Evolutionary conservation across 768 basidiomycete genomes (phyloP), one percentile per base, ranked within the genome.

Genomic region (Suillus fuscotomentosus): DNA sequence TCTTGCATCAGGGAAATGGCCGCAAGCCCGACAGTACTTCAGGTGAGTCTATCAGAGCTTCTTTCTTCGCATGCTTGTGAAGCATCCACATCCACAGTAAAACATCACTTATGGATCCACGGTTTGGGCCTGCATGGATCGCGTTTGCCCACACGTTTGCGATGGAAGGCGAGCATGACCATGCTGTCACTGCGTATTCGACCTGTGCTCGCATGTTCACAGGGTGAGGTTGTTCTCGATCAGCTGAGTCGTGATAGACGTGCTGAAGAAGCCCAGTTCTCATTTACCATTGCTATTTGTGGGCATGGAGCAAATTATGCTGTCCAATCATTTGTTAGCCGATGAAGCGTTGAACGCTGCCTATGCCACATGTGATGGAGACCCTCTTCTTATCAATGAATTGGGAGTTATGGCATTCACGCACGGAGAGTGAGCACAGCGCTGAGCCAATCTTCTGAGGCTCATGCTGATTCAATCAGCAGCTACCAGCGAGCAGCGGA

Each of bases 131-230:
- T 11, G 94, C 97, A 0, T 99, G 97, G 97, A 87, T 98, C 60
- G 94, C 95, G 3, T 99, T 99, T 73, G 97, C 92, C 11, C 97
- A 99, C 76, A 95, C 95, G 0, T 99, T 97, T 79, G 94, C 97
- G 2, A 81, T 93, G 68, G 97, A 99, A 75, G 96, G 96, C 17
- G 97, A 99, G 75, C 97, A 99, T 79, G 97, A 99, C 70, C 96
- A 98, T 71, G 97, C 97, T 3, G 94, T 99, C 53, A 98, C 95
- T 0, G 97, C 97, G 2, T 99, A 99, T 76, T 98, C 97, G 27
- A 99, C 97, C 0, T 95, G 94, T 64, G 93, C 95, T 5, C 82
- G 97, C 42, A 89, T 99, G 82, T 98, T 98, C 73, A 92, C 91
- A 65, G 97, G 97, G 93, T 95, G 72, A 60, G 84, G 70, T 13